Evolutionary conservation across 2,329 filamentous ascomycete species (phyloP).

Genomic region (Sporothrix pallida): DNA sequence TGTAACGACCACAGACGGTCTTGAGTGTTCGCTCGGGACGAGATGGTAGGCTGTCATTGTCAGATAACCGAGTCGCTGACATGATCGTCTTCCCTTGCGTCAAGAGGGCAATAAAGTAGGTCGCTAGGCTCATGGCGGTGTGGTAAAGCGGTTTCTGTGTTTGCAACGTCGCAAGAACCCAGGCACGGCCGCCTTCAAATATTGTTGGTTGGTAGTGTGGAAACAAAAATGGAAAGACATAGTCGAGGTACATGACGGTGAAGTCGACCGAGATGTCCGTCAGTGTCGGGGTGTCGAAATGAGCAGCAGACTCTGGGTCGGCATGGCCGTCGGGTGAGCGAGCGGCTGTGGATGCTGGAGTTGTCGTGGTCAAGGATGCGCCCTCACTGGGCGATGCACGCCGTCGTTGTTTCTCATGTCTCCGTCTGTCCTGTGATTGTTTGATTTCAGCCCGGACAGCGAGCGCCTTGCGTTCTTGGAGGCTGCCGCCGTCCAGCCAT

Average conservation of each 20-base stretch:
- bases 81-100: background rate
- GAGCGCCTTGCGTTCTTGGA: background rate
- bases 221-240: slow-evolving; percentile 66
- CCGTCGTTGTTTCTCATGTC: no score
- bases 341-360: no score
- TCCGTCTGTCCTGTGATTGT: no score
- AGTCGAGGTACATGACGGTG: slow-evolving; percentile 63
- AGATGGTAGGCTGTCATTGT: no score
- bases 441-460: background rate
- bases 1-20: background rate
- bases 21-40: background rate
- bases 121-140: background rate
- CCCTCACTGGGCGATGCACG: no score
- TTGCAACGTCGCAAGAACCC: slow-evolving; percentile 44
- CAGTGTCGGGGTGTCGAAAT: background rate
- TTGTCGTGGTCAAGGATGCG: no score
- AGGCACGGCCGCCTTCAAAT: slow-evolving; percentile 62
- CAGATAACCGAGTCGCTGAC: background rate
- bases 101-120: background rate
- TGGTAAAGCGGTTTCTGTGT: background rate
- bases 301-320: background rate
- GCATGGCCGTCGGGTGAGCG: background rate
- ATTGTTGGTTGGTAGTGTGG: slow-evolving; percentile 65
- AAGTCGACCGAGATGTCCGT: slow-evolving; percentile 10
- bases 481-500: background rate